Percentiles rank a stretch among this genome's conserved stretches.
Evolutionary conservation across 1,139 yeast genomes (phyloP).

Genomic region (Geotrichum phurueaensis): DNA sequence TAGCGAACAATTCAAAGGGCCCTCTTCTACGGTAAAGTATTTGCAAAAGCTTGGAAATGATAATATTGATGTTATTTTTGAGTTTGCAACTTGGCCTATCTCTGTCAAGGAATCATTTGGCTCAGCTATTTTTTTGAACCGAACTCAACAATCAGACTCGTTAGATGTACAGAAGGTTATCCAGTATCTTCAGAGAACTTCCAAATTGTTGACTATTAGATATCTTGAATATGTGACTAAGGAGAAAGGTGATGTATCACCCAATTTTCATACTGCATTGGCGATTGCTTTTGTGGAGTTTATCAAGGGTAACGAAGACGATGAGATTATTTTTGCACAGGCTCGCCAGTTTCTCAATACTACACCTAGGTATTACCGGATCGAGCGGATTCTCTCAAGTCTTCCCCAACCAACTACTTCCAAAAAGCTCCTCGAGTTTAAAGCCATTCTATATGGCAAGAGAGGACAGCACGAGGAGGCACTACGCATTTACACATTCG

Average conservation of each 20-base stretch:
- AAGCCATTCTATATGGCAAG: conserved; percentile 54
- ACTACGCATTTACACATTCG: conserved; percentile 55
- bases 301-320: conserved; percentile 23
- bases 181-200: conserved; percentile 37
- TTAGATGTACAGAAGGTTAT: conserved; percentile 52
- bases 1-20: conserved; percentile 33
- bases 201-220: conserved; percentile 39
- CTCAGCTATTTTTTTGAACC: conserved; percentile 58
- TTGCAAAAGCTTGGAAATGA: conserved; percentile 53
- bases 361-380: conserved; percentile 30
- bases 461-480: conserved; percentile 62
- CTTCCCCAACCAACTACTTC: conserved; percentile 24
- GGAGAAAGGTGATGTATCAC: conserved; percentile 41
- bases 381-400: conserved; percentile 32
- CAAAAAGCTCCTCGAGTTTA: conserved; percentile 36
- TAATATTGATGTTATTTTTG: conserved; percentile 50
- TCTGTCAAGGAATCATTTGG: conserved; percentile 40
- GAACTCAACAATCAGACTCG: conserved; percentile 55
- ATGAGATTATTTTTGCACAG: conserved; percentile 21
- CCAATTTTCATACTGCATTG: conserved; percentile 48
- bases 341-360: conserved; percentile 31
- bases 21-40: conserved; percentile 55
- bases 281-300: conserved; percentile 50
- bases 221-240: conserved; percentile 61
- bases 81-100: conserved; percentile 55